Base-by-base conservation (phyloP, 2,329 filamentous ascomycete species). In the Colletotrichum theobromicola region DNA sequence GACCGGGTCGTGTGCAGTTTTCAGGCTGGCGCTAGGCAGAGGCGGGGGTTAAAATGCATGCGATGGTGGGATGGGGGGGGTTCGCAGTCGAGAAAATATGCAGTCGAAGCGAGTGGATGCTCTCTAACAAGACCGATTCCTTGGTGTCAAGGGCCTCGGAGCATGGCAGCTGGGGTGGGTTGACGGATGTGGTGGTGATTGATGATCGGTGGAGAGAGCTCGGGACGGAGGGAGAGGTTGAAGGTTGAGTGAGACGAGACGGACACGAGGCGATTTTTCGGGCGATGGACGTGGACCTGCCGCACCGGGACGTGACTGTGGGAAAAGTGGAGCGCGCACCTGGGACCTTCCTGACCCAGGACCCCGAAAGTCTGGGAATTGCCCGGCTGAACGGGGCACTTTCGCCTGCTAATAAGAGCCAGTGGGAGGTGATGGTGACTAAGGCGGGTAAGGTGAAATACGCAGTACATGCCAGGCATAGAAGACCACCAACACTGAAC, bases 211-310 rank as follows among this genome's bases (percentile, higher is more conserved):
- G 57, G 70, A 58, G 70, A 63, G 70, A 57, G 9, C 16, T 35
- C 62, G 63, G 68, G 21, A 72, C 67, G 72, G 72, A 72, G 72
- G 53, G 28, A 72, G 71, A 71, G 32, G 30, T 55, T 46, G 67
- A 72, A 53, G n/a, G 68, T 42, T 62, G 42, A 26, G 68, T 70
- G 67, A 74, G 71, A 66, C 62, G 67, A 74, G 71, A 66, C 71
- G 67, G 67, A 74, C 72, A 72, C 72, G 68, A 74, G 72, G 72
- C 72, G 72, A 72, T 67, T 74, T 74, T 74, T 72, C 72, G 72
- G 72, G n/a, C 58, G 58, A 71, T n/a, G 42, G 72, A 61, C 62
- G 67, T 71, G 72, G 68, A 67, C 63, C 60, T 71, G 55, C 53
- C 53, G 62, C 67, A n/a, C 72, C 72, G 67, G 55, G 67, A 71